Conservation (phyloP, 352 stramenopile genomes). For the Blastocystis sp. region DNA sequence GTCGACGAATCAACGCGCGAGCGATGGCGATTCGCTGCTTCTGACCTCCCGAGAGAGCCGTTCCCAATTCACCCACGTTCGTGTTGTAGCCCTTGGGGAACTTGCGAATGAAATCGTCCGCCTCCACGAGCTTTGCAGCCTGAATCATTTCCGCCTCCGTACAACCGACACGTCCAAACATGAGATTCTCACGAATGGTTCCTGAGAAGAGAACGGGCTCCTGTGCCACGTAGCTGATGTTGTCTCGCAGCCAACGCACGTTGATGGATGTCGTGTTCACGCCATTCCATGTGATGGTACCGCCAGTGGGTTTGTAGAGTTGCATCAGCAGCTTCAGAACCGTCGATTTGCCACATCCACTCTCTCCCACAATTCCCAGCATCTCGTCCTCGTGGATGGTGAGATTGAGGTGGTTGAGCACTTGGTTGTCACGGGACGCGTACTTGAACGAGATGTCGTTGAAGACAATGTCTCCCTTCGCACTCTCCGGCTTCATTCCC, state of each 20-base stretch:
- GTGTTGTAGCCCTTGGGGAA: conserved; percentile 78
- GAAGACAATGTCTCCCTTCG: conserved; percentile 60
- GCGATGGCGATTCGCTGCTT: conserved; percentile 85
- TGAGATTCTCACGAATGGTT: conserved; percentile 69
- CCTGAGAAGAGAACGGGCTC: conserved; percentile 77
- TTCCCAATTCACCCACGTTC: conserved; percentile 72
- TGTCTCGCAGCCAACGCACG: conserved; percentile 60
- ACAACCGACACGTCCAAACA: conserved; percentile 66
- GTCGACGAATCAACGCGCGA: conserved; percentile 76
- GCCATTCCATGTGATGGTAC: conserved; percentile 4
- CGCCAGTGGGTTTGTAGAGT: conserved; percentile 59
- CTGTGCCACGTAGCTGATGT: conserved; percentile 77
- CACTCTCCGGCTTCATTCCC: neutral
- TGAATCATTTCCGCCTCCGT: conserved; percentile 69
- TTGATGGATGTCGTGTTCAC: neutral
- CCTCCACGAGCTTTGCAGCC: conserved; percentile 72
- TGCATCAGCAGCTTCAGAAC: conserved; percentile 60
- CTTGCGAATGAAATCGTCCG: conserved; percentile 76
- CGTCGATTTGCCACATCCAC: conserved; percentile 61
- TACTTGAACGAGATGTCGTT: conserved; percentile 62
- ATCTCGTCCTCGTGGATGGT: conserved; percentile 58
- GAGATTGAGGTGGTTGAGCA: conserved; percentile 41
- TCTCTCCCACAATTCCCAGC: conserved; percentile 60
- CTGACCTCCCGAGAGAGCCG: conserved; percentile 80
- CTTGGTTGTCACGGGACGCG: conserved; percentile 52